These are phyloP conservation scores for Leccinum rimulosum DNA, from an alignment of 768 basidiomycete species.

Conservation along the genomic window DNA sequence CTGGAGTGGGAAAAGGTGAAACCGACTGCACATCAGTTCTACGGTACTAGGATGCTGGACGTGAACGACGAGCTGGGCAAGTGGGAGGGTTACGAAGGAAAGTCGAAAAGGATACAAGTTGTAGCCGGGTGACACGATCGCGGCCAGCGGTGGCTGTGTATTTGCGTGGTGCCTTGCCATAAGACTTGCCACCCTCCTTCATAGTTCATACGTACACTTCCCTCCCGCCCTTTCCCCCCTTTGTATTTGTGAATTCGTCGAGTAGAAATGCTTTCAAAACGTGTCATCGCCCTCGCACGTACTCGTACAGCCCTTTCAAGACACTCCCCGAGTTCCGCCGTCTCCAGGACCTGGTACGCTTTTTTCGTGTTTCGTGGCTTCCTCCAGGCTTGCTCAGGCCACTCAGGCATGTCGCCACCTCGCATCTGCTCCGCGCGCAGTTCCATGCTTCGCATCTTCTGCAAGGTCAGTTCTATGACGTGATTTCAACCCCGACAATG, in stretches of 20 bases:
- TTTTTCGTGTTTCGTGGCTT: not conserved
- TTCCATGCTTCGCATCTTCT: slow-evolving; percentile 72
- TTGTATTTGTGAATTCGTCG: not conserved
- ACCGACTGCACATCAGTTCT: slow-evolving; percentile 64
- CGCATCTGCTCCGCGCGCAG: slow-evolving; percentile 50
- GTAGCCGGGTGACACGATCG: not conserved
- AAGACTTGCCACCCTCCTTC: not conserved
- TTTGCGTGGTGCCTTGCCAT: not conserved
- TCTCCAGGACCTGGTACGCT: slow-evolving; percentile 51
- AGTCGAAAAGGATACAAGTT: slow-evolving; percentile 36
- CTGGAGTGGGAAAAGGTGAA: slow-evolving; percentile 52
- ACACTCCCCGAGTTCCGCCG: slow-evolving; percentile 29
- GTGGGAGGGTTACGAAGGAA: slow-evolving; percentile 62
- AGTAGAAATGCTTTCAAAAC: slow-evolving; percentile 65
- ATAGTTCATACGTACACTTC: not conserved
- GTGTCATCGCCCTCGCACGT: slow-evolving; percentile 61
- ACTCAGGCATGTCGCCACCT: slow-evolving; percentile 44
- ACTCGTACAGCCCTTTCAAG: slow-evolving; percentile 49
- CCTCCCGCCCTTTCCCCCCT: not conserved
- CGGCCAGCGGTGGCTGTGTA: slow-evolving; percentile 19
- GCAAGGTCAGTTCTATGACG: slow-evolving; percentile 50
- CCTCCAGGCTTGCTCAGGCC: slow-evolving; percentile 5
- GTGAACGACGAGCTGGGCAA: slow-evolving; percentile 56
- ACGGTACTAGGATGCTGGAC: slow-evolving; percentile 58
- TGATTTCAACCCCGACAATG: slow-evolving; percentile 6